These are phyloP conservation scores for Alternaria gansuensis DNA, from an alignment of 2,329 filamentous ascomycete species.

Conservation along the genomic window DNA sequence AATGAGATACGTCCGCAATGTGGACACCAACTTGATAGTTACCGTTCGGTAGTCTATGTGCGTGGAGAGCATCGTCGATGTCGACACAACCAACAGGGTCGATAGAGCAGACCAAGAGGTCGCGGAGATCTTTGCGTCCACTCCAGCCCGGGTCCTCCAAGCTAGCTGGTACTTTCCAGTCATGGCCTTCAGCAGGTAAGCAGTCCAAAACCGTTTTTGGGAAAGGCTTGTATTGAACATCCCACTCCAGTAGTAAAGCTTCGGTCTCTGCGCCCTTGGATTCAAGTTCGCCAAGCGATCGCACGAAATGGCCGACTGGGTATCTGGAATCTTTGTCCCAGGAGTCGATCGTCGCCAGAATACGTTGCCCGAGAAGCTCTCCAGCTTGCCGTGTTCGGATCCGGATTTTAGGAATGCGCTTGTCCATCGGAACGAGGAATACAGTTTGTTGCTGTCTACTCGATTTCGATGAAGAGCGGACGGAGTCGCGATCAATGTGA, in stretches of 20 bases:
- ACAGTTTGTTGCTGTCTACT: conserved; percentile 89
- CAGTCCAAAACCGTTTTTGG: conserved; percentile 96
- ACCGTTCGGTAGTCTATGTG: conserved; percentile 82
- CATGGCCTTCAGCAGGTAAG: conserved; percentile 86
- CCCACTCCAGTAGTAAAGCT: conserved; percentile 90
- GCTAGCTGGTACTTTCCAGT: conserved; percentile 88
- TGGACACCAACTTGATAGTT: conserved; percentile 97
- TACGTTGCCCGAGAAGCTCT: conserved; percentile 87
- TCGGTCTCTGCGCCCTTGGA: conserved; percentile 98
- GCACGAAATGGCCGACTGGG: conserved; percentile 91
- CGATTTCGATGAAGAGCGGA: conserved; percentile 75
- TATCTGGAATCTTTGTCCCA: conserved; percentile 96
- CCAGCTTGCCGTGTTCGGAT: conserved; percentile 89
- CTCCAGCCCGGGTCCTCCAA: conserved; percentile 86
- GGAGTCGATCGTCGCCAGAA: conserved; percentile 90
- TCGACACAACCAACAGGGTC: conserved; percentile 96
- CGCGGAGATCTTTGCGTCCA: conserved; percentile 82
- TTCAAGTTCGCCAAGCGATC: conserved; percentile 90
- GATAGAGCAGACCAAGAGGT: conserved; percentile 93
- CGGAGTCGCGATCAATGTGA: conserved; percentile 88
- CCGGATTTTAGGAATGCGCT: conserved; percentile 94
- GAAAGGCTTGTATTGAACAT: conserved; percentile 97
- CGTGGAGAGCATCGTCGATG: conserved; percentile 96
- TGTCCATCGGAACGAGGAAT: conserved; percentile 97
- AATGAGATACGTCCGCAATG: conserved; percentile 99